Evolutionary conservation across 495 filamentous ascomycete species (phyloP).

Genomic region (Neurospora sublineolata): DNA sequence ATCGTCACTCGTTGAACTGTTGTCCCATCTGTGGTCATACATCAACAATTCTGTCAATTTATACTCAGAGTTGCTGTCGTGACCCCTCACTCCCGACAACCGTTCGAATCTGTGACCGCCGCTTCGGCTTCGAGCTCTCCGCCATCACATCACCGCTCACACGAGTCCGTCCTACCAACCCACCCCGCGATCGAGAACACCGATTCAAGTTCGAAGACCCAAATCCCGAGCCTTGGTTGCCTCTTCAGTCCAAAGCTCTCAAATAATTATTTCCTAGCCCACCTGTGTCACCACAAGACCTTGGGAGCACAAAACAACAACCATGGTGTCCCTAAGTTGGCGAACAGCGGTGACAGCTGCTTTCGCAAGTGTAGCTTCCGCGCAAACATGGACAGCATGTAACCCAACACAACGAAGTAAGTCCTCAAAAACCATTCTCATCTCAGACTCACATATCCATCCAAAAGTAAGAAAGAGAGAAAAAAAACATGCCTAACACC

Average conservation of each 20-base stretch:
- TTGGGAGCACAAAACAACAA: neutral
- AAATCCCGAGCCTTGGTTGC: neutral
- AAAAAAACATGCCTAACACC: neutral
- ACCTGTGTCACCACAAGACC: neutral
- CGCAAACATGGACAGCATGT: conserved; percentile 25
- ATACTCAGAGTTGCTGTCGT: neutral
- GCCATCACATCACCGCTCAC: neutral
- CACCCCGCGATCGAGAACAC: neutral
- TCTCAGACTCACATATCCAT: neutral
- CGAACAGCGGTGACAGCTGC: conserved; percentile 12
- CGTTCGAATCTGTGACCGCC: neutral
- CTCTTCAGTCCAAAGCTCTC: neutral
- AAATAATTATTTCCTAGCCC: neutral
- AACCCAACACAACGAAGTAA: conserved; percentile 20
- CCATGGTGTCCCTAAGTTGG: conserved; percentile 6
- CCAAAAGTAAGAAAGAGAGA: neutral
- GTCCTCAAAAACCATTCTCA: neutral
- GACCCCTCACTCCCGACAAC: neutral
- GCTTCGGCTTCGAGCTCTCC: neutral
- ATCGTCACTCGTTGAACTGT: neutral
- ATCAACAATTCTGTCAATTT: neutral
- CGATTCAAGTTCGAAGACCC: neutral
- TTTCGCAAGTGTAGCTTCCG: conserved; percentile 3
- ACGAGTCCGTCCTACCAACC: neutral
- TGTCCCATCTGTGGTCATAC: neutral